A percentile compares a stretch with the other conserved stretches of the same genome.
phyloP scores from a whole-genome alignment of 2,329 filamentous ascomycete genomes.

The Exophiala phaeomuriformis region DNA sequence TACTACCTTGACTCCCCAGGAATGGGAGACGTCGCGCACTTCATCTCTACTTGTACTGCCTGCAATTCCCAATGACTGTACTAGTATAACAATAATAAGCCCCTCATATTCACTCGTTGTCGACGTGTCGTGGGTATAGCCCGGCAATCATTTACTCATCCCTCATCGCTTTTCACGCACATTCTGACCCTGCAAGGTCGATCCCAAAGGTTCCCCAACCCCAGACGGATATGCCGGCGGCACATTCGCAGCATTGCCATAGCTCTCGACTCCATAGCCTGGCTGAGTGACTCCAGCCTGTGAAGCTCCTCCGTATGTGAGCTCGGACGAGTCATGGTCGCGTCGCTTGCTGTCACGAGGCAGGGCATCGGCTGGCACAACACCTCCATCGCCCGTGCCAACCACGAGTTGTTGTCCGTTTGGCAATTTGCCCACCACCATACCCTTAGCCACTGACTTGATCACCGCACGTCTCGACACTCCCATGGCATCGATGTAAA shows the following conservation, averaged over 20 bases:
- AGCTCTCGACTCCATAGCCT: slow-evolving; percentile 23
- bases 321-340: slow-evolving; percentile 10
- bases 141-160: no score
- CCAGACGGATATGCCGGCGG: slow-evolving; percentile 25
- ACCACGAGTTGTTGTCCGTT: slow-evolving; percentile 45
- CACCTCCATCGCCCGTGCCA: slow-evolving; percentile 41
- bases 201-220: slow-evolving; percentile 28
- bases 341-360: slow-evolving; percentile 15
- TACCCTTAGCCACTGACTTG: slow-evolving; percentile 92
- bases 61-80: no score
- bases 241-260: slow-evolving; percentile 20
- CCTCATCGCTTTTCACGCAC: slow-evolving; percentile 24
- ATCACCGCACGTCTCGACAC: slow-evolving; percentile 83
- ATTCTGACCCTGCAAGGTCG: slow-evolving; percentile 26
- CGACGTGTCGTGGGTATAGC: no score
- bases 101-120: no score
- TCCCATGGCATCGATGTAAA: slow-evolving; percentile 93
- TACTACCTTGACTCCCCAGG: no score
- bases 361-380: slow-evolving; percentile 28
- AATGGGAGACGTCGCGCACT: no score
- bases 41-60: no score
- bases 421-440: slow-evolving; percentile 53
- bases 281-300: slow-evolving; percentile 13
- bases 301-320: slow-evolving; percentile 13
- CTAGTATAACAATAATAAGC: no score